These are phyloP conservation scores for Tetragonia tetragonoides DNA, from an alignment of 148 eudicot genomes.

Conservation along the genomic window DNA sequence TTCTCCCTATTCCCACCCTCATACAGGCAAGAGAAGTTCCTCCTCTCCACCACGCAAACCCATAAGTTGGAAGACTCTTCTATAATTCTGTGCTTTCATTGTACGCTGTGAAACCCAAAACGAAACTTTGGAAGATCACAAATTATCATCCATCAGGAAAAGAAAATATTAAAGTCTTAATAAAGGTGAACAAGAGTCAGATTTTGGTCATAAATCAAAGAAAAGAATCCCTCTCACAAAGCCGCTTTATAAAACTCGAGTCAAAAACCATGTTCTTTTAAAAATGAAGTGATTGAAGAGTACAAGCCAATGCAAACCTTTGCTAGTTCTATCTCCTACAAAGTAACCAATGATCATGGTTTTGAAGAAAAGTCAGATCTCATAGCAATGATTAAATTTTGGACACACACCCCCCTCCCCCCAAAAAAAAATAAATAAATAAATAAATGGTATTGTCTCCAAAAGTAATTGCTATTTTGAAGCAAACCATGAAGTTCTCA, in stretches of 20 bases:
- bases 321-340: not conserved
- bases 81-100: not conserved
- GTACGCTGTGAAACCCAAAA: not conserved
- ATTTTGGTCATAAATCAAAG: not conserved
- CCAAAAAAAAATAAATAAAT: not conserved
- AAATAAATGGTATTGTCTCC: not conserved
- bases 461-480: not conserved
- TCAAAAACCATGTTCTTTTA: not conserved
- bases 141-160: not conserved
- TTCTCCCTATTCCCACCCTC: not conserved
- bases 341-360: not conserved
- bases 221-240: not conserved
- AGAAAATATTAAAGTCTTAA: not conserved
- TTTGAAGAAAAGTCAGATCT: conserved; percentile 1
- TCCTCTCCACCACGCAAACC: not conserved
- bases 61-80: not conserved
- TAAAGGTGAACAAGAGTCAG: not conserved
- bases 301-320: not conserved
- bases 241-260: not conserved
- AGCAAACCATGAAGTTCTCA: not conserved
- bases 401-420: not conserved
- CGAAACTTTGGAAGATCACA: not conserved
- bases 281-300: not conserved
- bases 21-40: not conserved
- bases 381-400: not conserved